Conservation (phyloP, 1,139 yeast genomes). For the Nakaseomyces delphensis region DNA sequence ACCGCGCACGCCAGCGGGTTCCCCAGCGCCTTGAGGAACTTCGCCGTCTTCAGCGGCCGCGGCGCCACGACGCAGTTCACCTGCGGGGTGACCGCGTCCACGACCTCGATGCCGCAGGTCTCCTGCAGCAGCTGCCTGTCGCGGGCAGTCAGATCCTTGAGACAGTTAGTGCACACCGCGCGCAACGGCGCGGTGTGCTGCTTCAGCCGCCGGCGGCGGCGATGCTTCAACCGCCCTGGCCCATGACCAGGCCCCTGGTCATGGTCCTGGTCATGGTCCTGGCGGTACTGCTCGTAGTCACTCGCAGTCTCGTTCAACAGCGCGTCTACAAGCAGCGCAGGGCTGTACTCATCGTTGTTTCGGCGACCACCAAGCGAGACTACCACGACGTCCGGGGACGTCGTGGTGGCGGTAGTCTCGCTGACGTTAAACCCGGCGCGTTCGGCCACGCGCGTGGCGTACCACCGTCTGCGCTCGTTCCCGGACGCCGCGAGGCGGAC, state of each 20-base stretch:
- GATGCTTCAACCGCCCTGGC: too few species aligned
- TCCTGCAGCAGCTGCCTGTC: not conserved
- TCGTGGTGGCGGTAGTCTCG: too few species aligned
- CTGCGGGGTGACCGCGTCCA: not conserved
- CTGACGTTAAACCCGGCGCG: too few species aligned
- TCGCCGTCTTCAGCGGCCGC: constrained; percentile 1
- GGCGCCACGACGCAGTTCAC: not conserved
- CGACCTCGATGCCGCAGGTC: not conserved
- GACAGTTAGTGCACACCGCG: constrained; percentile 5
- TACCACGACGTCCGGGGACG: not conserved
- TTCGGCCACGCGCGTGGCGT: too few species aligned
- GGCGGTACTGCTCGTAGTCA: too few species aligned
- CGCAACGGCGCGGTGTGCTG: not conserved
- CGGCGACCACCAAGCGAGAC: constrained; percentile 3
- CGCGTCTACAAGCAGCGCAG: too few species aligned
- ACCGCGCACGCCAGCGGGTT: not conserved
- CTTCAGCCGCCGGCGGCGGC: too few species aligned
- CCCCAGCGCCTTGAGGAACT: constrained; percentile 2
- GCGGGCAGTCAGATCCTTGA: not conserved
- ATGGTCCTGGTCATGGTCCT: too few species aligned
- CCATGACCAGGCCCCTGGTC: too few species aligned
- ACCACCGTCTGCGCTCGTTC: constrained; percentile 1
- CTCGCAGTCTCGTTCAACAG: too few species aligned
- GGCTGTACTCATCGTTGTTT: too few species aligned
- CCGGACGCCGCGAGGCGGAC: too few species aligned